phyloP scores from a whole-genome alignment of 176 grass and related monocot species.

The Lolium rigidum region DNA sequence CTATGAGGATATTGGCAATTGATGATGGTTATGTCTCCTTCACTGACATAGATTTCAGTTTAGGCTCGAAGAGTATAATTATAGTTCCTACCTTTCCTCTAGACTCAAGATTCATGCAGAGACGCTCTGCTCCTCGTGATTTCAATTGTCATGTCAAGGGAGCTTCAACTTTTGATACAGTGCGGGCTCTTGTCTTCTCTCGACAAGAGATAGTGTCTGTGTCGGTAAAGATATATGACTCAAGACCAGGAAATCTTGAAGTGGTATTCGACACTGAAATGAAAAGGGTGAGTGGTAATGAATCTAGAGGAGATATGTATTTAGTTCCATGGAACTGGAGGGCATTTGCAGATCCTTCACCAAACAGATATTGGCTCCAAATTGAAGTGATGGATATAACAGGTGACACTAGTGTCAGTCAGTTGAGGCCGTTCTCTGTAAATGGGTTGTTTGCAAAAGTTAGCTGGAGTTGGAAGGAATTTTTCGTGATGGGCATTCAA shows the following conservation, averaged over 20 bases:
- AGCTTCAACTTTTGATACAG: slow-evolving; percentile 64
- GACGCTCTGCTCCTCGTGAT: slow-evolving; percentile 60
- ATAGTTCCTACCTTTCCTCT: slow-evolving; percentile 91
- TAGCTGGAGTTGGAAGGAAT: slow-evolving; percentile 91
- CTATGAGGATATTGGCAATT: slow-evolving; percentile 84
- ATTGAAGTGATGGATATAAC: slow-evolving; percentile 78
- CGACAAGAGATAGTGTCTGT: slow-evolving; percentile 76
- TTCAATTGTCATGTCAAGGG: slow-evolving; percentile 64
- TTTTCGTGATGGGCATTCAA: slow-evolving; percentile 87
- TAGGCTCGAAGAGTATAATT: slow-evolving; percentile 82
- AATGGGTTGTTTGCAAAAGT: slow-evolving; percentile 69
- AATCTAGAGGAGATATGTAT: slow-evolving; percentile 79
- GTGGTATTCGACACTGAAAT: slow-evolving; percentile 76
- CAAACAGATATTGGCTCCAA: slow-evolving; percentile 86
- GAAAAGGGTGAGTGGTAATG: slow-evolving; percentile 70
- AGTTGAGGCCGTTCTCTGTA: slow-evolving; percentile 85
- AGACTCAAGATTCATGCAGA: slow-evolving; percentile 97
- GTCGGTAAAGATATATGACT: slow-evolving; percentile 87
- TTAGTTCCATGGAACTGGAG: slow-evolving; percentile 92
- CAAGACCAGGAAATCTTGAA: slow-evolving; percentile 63
- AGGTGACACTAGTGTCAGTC: slow-evolving; percentile 65
- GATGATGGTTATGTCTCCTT: slow-evolving; percentile 92
- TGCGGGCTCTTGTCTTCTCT: slow-evolving; percentile 92
- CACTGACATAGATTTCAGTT: slow-evolving; percentile 89
- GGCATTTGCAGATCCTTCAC: slow-evolving; percentile 82